Percentiles rank a stretch among this genome's conserved stretches.
Evolutionary conservation across 176 grass and related monocot species (phyloP).

Genomic region (Aegilops bicornis): DNA sequence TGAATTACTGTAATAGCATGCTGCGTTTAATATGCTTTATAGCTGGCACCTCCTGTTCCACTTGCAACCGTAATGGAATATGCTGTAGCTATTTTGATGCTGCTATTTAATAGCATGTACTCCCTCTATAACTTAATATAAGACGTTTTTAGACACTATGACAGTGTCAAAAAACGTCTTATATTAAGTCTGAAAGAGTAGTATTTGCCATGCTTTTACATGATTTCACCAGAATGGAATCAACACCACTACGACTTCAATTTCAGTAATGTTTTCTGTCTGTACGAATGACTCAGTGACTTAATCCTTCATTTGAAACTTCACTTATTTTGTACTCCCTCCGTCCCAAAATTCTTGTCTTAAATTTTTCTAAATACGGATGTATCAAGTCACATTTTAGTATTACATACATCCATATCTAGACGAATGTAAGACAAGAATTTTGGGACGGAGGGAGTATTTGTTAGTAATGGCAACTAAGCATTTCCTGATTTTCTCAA

Average conservation of each 20-base stretch:
- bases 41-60: neutral
- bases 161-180: too few species aligned
- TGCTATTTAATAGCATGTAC: neutral
- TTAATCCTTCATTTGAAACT: neutral
- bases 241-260: neutral
- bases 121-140: too few species aligned
- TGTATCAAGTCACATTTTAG: too few species aligned
- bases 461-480: neutral
- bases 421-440: too few species aligned
- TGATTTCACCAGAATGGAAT: neutral
- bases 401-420: too few species aligned
- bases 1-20: neutral
- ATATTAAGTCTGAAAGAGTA: too few species aligned
- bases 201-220: neutral
- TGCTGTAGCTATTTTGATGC: neutral
- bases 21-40: neutral
- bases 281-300: neutral
- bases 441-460: neutral
- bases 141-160: too few species aligned
- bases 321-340: neutral
- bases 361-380: too few species aligned
- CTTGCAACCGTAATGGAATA: neutral
- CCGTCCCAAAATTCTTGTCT: too few species aligned
- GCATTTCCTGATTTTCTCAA: slow-evolving; percentile 15
- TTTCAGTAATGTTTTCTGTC: neutral